Evolutionary conservation across 768 basidiomycete species (phyloP).

Genomic region (Omphalotus guepiniiformis): DNA sequence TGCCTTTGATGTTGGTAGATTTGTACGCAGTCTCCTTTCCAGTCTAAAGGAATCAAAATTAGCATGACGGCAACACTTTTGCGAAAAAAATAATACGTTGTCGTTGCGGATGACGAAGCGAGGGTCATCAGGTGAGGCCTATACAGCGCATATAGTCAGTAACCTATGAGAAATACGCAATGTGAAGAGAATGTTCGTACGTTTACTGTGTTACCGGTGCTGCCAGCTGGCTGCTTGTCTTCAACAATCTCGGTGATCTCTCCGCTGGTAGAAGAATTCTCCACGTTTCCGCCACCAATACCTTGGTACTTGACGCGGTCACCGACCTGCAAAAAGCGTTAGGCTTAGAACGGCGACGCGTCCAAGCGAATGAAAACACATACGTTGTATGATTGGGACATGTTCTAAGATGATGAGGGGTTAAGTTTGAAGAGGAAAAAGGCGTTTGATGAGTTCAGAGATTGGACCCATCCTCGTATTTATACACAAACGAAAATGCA

Average conservation of each 20-base stretch:
- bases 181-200: background rate
- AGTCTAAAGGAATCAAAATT: background rate
- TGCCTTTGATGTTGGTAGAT: background rate
- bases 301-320: slow-evolving; percentile 9
- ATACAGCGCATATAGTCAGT: background rate
- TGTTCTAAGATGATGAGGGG: too few relatives aligned
- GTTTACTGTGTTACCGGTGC: background rate
- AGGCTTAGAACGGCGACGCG: too few relatives aligned
- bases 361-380: too few relatives aligned
- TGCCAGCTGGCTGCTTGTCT: background rate
- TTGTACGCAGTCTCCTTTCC: slow-evolving; percentile 4
- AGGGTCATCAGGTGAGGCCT: slow-evolving; percentile 8
- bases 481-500: too few relatives aligned
- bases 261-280: background rate
- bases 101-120: slow-evolving; percentile 9
- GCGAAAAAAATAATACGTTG: background rate
- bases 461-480: too few relatives aligned
- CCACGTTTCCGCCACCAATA: slow-evolving; percentile 1
- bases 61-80: background rate
- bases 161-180: background rate
- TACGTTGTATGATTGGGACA: too few relatives aligned
- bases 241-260: slow-evolving; percentile 2
- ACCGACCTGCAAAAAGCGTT: slow-evolving; percentile 2
- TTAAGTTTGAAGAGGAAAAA: too few relatives aligned
- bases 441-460: too few relatives aligned